Evolutionary conservation across 1,284 basidiomycete genomes (phyloP), one percentile per base, ranked within the genome.

Genomic region (Irpex lacteus): DNA sequence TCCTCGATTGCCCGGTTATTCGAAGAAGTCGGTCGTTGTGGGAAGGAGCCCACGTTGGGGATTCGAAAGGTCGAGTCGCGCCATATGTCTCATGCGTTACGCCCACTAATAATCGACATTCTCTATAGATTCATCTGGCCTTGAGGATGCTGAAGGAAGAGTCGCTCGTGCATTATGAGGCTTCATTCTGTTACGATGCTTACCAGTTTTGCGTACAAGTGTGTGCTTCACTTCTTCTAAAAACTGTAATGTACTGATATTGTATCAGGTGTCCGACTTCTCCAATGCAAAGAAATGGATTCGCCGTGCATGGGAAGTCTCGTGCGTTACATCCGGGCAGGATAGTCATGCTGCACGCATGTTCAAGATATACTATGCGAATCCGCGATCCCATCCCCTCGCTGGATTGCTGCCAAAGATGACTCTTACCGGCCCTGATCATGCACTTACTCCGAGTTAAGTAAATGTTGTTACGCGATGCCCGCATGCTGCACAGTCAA

Each of bases 221-320:
- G 56, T 13, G 69, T 68, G 5, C 5, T 40, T 18, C 0, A 18
- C 11, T 7, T 26, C 49, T 52, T 49, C 19, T 40, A 21, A n/a
- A 18, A 19, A 37, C 32, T 34, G 32, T 34, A 47, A n/a, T n/a
- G n/a, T n/a, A n/a, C 60, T 59, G 54, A 61, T 38, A 26, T 21
- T 3, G 32, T 8, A 11, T 36, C 40, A 72, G 70, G 68, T 69
- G 6, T 67, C 70, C 0, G 72, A 74, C 50, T 64, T 68, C 15
- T 36, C 58, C n/a, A 70, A 72, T 40, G 73, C 73, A 2, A 72
- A 72, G 59, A 66, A 66, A 5, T 74, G 73, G 73, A 69, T 70
- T 15, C 65, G 59, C 15, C 65, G 69, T 50, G 70, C 72, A 6
- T 71, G 68, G 66, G 69, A 72, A 53, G 68, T 68, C 13, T 70